Percentiles rank a stretch among this genome's conserved stretches.
phyloP scores from a whole-genome alignment of 1,284 basidiomycete genomes.

The Trichosporon ovoides region DNA sequence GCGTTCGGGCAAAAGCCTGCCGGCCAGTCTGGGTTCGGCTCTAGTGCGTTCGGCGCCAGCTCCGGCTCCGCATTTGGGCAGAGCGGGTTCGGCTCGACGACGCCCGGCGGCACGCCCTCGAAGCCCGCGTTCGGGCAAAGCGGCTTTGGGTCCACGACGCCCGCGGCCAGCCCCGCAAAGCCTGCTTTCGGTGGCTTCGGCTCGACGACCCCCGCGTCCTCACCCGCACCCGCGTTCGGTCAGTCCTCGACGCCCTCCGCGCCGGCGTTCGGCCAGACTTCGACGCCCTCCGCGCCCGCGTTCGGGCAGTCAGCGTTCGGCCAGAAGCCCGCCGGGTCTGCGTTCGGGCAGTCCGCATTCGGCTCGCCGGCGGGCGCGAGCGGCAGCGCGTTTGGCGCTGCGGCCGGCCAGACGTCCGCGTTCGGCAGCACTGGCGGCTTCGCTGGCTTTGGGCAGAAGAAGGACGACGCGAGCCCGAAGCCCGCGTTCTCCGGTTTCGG shows the following conservation, averaged over 20 bases:
- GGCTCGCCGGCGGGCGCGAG: conserved; percentile 1
- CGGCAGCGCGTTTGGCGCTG: conserved; percentile 9
- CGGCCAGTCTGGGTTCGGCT: conserved; percentile 18
- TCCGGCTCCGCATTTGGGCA: conserved; percentile 20
- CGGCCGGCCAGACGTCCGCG: conserved; percentile 2
- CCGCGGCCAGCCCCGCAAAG: conserved; percentile 19
- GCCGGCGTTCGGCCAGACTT: conserved; percentile 23
- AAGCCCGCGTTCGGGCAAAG: conserved; percentile 20
- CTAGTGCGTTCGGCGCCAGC: conserved; percentile 24
- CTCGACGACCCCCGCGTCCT: conserved; percentile 6
- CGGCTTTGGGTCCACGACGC: conserved; percentile 6
- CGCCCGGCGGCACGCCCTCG: conserved; percentile 19
- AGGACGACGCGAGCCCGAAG: neutral
- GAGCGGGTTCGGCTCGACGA: conserved; percentile 6
- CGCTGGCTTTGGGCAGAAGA: neutral
- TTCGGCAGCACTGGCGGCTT: conserved; percentile 5
- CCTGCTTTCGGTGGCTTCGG: conserved; percentile 17
- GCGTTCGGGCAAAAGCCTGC: conserved; percentile 22
- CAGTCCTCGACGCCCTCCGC: too few species aligned
- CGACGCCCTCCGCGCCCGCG: conserved; percentile 2
- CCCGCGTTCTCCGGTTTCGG: conserved; percentile 19
- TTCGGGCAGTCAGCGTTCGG: conserved; percentile 13
- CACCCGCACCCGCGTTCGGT: conserved; percentile 17
- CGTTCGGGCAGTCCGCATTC: conserved; percentile 18
- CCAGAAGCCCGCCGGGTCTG: neutral